Evolutionary conservation across 2,329 filamentous ascomycete genomes (phyloP).

Genomic region (Aspergillus oerlinghausenensis): DNA sequence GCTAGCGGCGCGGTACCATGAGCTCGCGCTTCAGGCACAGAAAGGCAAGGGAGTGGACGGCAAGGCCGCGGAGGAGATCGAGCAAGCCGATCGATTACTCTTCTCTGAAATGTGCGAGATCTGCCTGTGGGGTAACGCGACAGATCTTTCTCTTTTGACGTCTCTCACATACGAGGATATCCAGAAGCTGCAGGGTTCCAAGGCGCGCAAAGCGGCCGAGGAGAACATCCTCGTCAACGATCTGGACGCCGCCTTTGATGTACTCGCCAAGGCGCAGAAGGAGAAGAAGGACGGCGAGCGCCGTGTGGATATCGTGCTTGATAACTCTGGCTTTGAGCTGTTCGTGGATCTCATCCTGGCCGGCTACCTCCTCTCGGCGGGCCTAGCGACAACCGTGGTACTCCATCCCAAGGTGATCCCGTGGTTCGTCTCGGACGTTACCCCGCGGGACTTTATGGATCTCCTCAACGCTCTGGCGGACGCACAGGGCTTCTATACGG

Average conservation of each 20-base stretch:
- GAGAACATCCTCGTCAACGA: slow-evolving; percentile 92
- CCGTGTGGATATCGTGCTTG: slow-evolving; percentile 87
- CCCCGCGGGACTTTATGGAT: slow-evolving; percentile 79
- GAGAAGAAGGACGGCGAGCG: slow-evolving; percentile 61
- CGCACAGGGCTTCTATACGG: slow-evolving; percentile 73
- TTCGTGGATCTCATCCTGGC: slow-evolving; percentile 92
- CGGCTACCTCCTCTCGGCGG: slow-evolving; percentile 79
- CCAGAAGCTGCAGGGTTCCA: slow-evolving; percentile 86
- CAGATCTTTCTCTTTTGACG: slow-evolving; percentile 85
- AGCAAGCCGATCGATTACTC: slow-evolving; percentile 68
- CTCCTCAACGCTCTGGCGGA: slow-evolving; percentile 74
- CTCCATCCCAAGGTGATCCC: slow-evolving; percentile 92
- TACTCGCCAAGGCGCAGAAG: slow-evolving; percentile 61
- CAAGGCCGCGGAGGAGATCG: slow-evolving; percentile 44
- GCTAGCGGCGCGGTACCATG: slow-evolving; percentile 71
- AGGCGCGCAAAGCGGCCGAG: slow-evolving; percentile 80
- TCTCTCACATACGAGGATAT: slow-evolving; percentile 92
- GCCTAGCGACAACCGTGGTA: slow-evolving; percentile 79
- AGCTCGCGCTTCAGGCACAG: slow-evolving; percentile 65
- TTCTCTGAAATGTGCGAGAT: slow-evolving; percentile 95
- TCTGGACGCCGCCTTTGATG: slow-evolving; percentile 65
- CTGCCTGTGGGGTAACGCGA: slow-evolving; percentile 95
- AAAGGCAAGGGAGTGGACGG: slow-evolving; percentile 44
- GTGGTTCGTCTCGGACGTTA: slow-evolving; percentile 96
- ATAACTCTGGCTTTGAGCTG: slow-evolving; percentile 96